Conservation (phyloP, 2,329 filamentous ascomycete species). For the Zymoseptoria crescenta region DNA sequence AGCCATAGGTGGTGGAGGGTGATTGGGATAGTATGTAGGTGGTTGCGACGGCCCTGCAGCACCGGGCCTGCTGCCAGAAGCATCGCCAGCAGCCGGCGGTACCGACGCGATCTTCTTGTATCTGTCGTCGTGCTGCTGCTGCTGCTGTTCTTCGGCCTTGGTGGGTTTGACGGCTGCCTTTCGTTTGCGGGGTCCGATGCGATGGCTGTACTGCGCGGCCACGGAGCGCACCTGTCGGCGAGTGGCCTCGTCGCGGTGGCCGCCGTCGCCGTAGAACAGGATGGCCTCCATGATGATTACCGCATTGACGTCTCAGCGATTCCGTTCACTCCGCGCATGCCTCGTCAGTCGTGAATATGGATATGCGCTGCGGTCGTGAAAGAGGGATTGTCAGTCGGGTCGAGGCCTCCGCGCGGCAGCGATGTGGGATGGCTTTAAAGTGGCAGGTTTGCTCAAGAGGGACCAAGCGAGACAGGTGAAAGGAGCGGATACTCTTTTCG, state of each 20-base stretch:
- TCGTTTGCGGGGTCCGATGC: conserved; percentile 17
- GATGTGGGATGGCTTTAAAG: background rate
- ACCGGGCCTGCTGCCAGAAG: background rate
- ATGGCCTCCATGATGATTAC: conserved; percentile 14
- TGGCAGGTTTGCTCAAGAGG: background rate
- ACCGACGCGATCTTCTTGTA: background rate
- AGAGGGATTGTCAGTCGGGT: background rate
- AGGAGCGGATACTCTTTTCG: background rate
- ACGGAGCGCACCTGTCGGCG: conserved; percentile 18
- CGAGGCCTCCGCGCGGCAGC: background rate
- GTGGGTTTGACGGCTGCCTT: conserved; percentile 5
- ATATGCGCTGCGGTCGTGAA: background rate
- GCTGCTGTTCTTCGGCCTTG: background rate
- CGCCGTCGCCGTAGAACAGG: conserved; percentile 18
- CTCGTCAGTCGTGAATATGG: background rate
- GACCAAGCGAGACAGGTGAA: background rate
- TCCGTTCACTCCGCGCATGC: background rate
- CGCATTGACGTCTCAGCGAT: background rate
- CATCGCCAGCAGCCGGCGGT: background rate
- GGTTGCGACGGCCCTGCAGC: background rate
- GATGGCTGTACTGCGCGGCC: conserved; percentile 15
- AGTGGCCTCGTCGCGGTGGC: conserved; percentile 8
- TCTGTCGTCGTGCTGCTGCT: background rate
- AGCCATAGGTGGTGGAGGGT: background rate
- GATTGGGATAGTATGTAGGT: background rate